These are phyloP conservation scores for Sporothrix schenckii DNA, from an alignment of 2,329 filamentous ascomycete genomes.

Conservation along the genomic window DNA sequence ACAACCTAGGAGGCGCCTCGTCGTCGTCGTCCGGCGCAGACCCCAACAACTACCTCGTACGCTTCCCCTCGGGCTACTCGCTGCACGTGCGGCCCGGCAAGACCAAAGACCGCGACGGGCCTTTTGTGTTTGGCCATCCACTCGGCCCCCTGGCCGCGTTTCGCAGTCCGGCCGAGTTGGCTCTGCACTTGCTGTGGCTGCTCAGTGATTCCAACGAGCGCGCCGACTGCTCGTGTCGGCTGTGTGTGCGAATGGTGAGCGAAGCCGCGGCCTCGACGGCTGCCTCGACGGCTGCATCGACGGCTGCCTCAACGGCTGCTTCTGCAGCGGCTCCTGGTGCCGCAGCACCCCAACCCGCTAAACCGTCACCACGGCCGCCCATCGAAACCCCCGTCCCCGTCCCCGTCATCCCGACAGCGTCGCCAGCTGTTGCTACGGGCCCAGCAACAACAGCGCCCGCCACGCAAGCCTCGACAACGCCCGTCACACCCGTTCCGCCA, in stretches of 20 bases:
- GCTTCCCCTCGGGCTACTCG: constrained; percentile 36
- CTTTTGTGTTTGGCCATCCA: constrained; percentile 37
- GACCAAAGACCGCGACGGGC: constrained; percentile 64
- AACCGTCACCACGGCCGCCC: background rate
- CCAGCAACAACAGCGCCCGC: background rate
- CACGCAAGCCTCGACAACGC: background rate
- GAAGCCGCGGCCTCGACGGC: constrained; percentile 11
- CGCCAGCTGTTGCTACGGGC: background rate
- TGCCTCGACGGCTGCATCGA: background rate
- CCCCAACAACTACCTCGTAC: constrained; percentile 35
- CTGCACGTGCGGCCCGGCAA: constrained; percentile 36
- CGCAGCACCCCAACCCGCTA: background rate
- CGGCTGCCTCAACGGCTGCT: background rate
- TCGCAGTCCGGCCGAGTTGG: constrained; percentile 58
- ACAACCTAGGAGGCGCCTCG: constrained; percentile 35
- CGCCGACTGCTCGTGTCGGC: constrained; percentile 55
- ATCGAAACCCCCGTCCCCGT: constrained; percentile 23
- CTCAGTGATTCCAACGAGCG: constrained; percentile 53
- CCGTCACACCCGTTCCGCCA: background rate
- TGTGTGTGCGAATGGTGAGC: constrained; percentile 46
- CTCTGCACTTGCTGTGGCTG: constrained; percentile 57
- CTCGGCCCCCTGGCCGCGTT: constrained; percentile 41
- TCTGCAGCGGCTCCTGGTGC: background rate
- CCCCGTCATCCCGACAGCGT: constrained; percentile 4
- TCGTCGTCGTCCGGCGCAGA: constrained; percentile 7